Conservation (phyloP, 176 grass and related monocot species). For the Thalia dealbata region DNA sequence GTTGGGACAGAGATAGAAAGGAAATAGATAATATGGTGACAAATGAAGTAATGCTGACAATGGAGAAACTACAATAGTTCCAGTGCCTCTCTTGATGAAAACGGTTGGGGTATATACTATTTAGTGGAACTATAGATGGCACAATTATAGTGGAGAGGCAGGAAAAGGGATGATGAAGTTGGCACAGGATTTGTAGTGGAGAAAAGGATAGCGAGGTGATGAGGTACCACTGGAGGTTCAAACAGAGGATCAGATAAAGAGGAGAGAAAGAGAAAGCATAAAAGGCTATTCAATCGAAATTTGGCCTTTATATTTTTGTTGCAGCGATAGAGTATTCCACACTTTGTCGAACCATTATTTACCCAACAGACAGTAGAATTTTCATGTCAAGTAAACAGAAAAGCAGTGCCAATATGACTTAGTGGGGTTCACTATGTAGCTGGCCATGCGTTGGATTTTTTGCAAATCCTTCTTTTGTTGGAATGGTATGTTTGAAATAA, state of each 20-base stretch:
- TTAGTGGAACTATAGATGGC: not conserved
- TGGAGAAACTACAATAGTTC: not conserved
- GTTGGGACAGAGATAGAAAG: not conserved
- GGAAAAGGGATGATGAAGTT: not conserved
- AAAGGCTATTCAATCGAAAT: not conserved
- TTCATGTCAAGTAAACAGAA: not conserved
- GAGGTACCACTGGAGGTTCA: not conserved
- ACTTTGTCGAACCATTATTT: not conserved
- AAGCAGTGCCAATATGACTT: not conserved
- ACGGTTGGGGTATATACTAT: not conserved
- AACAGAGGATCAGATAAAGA: not conserved
- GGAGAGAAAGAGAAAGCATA: not conserved
- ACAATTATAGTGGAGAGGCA: not conserved
- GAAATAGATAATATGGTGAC: not conserved
- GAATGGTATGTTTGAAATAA: too few relatives aligned
- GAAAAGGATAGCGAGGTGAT: not conserved
- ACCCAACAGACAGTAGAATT: not conserved
- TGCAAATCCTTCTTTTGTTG: too few relatives aligned
- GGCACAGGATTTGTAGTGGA: not conserved
- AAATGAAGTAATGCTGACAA: not conserved
- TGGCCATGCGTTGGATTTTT: too few relatives aligned
- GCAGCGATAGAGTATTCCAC: not conserved
- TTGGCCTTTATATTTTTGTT: not conserved
- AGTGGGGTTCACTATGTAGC: too few relatives aligned
- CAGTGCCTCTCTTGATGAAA: not conserved